A percentile compares a stretch with the other conserved stretches of the same genome.
phyloP scores from a whole-genome alignment of 352 stramenopile genomes.

The Phytophthora tentaculata region DNA sequence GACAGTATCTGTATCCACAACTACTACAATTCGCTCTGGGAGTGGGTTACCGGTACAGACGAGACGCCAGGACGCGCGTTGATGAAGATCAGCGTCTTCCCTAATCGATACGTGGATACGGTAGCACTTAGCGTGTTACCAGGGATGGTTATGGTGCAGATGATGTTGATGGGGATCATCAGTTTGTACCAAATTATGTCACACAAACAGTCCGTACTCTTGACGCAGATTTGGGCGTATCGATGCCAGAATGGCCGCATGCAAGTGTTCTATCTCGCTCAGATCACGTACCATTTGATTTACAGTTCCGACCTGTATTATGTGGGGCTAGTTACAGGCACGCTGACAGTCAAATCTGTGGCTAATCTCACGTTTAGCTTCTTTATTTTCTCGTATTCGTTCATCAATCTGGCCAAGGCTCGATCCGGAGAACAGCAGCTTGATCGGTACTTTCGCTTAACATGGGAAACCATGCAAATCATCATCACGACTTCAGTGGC shows the following conservation, averaged over 20 bases:
- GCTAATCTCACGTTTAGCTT: constrained; percentile 34
- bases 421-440: constrained; percentile 30
- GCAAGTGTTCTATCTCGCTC: constrained; percentile 32
- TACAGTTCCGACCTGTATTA: constrained; percentile 34
- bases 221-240: constrained; percentile 45
- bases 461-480: constrained; percentile 36
- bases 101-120: constrained; percentile 29
- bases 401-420: constrained; percentile 34
- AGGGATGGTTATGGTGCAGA: constrained; percentile 35
- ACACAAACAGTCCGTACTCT: constrained; percentile 33
- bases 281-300: constrained; percentile 33
- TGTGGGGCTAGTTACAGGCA: constrained; percentile 33
- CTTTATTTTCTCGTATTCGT: constrained; percentile 40
- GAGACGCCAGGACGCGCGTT: constrained; percentile 18
- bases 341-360: constrained; percentile 27
- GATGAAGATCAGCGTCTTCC: constrained; percentile 38
- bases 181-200: constrained; percentile 40
- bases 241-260: constrained; percentile 34
- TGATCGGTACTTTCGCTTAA: constrained; percentile 34
- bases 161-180: constrained; percentile 38
- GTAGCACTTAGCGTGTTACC: constrained; percentile 29
- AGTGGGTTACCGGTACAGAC: constrained; percentile 27
- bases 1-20: constrained; percentile 38
- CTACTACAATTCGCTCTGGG: constrained; percentile 41
- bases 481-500: constrained; percentile 19